phyloP scores from a whole-genome alignment of 2,329 filamentous ascomycete species.

The Xenosphaeropsis pyriputrescens region DNA sequence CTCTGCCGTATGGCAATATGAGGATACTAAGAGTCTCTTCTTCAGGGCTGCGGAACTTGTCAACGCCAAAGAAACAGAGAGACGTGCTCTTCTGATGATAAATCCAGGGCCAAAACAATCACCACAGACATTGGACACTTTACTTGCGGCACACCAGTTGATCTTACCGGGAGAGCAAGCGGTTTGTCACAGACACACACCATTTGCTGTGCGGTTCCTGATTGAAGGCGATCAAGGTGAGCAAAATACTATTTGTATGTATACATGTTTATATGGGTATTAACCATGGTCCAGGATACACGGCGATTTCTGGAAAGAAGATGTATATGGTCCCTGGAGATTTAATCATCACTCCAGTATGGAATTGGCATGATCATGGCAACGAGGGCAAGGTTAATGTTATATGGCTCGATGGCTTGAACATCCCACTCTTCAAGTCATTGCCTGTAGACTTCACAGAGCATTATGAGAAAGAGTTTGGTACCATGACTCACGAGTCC shows the following conservation, averaged over 20 bases:
- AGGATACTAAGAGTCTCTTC: not conserved
- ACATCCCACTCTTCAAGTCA: constrained; percentile 25
- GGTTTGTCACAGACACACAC: not conserved
- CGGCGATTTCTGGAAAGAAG: constrained; percentile 25
- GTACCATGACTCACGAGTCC: constrained; percentile 20
- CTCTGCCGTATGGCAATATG: constrained; percentile 1
- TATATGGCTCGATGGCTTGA: constrained; percentile 31
- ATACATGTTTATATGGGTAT: no score
- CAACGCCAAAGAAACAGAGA: constrained; percentile 1
- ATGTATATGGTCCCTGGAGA: constrained; percentile 28
- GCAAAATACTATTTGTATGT: not conserved
- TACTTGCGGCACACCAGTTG: constrained; percentile 1
- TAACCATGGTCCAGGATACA: constrained; percentile 22
- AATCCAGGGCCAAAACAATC: constrained; percentile 1
- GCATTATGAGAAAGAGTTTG: constrained; percentile 20
- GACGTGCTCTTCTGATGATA: constrained; percentile 1
- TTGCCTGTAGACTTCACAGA: constrained; percentile 29
- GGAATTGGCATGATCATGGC: constrained; percentile 32
- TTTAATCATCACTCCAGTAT: constrained; percentile 29
- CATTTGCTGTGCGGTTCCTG: constrained; percentile 1
- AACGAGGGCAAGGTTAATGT: constrained; percentile 27
- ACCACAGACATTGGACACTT: constrained; percentile 1
- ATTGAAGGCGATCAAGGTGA: constrained; percentile 2
- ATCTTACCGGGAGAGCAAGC: constrained; percentile 1
- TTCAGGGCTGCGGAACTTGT: not conserved